A percentile compares a stretch with the other conserved stretches of the same genome.
Conservation (phyloP, 305 asterid genomes). For the Caryopteris hybrid region DNA sequence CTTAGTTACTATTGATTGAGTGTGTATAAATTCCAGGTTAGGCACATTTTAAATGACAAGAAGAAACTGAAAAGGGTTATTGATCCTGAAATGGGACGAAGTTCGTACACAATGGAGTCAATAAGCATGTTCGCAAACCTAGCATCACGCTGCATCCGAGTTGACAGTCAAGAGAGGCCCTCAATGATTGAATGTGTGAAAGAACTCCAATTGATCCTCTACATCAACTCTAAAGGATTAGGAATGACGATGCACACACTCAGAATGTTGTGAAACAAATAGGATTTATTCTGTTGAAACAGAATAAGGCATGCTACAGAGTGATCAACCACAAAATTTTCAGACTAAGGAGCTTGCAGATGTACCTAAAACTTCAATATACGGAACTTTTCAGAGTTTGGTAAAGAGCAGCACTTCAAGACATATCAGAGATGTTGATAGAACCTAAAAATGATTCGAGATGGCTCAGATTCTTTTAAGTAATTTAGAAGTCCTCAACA, state of each 20-base stretch:
- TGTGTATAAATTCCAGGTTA: constrained; percentile 49
- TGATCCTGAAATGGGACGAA: constrained; percentile 76
- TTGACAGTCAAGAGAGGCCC: constrained; percentile 81
- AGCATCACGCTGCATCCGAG: constrained; percentile 80
- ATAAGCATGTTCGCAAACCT: constrained; percentile 76
- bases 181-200: constrained; percentile 81
- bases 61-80: constrained; percentile 73
- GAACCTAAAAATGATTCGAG: constrained; percentile 3
- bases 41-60: constrained; percentile 76
- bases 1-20: background rate
- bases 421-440: background rate
- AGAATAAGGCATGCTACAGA: background rate
- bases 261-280: constrained; percentile 59
- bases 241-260: constrained; percentile 75
- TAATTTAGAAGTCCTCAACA: constrained; percentile 4
- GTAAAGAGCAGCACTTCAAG: constrained; percentile 10
- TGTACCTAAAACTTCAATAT: constrained; percentile 2
- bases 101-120: constrained; percentile 87
- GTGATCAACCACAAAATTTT: background rate
- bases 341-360: background rate
- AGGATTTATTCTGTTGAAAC: constrained; percentile 13
- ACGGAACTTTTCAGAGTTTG: constrained; percentile 8
- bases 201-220: constrained; percentile 68
- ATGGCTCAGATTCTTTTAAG: constrained; percentile 10
- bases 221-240: constrained; percentile 63